Evolutionary conservation across 163 green algal genomes (phyloP).

Genomic region (Scenedesmus sp.): DNA sequence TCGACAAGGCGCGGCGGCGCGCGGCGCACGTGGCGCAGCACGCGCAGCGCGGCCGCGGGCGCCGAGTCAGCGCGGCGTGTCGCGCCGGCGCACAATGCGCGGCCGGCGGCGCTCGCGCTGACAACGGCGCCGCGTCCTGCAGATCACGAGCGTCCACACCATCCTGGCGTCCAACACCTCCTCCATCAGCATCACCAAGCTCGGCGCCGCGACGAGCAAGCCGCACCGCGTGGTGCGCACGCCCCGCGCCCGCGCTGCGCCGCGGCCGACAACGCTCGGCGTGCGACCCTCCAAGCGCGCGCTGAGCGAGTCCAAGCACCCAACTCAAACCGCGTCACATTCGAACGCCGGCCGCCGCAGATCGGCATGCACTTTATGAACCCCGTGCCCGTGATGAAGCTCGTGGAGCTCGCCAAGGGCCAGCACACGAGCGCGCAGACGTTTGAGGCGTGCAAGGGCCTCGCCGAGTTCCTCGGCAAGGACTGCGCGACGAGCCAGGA

Average conservation of each 20-base stretch:
- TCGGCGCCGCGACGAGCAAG: conserved; percentile 79
- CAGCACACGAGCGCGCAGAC: conserved; percentile 77
- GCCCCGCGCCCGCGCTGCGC: too few relatives aligned
- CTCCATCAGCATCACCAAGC: conserved; percentile 92
- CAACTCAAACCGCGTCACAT: too few relatives aligned
- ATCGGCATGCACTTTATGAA: conserved; percentile 94
- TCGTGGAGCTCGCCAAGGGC: conserved; percentile 87
- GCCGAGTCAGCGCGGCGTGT: too few relatives aligned
- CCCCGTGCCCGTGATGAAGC: conserved; percentile 76
- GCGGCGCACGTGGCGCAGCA: not conserved
- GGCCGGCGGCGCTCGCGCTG: too few relatives aligned
- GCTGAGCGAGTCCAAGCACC: too few relatives aligned
- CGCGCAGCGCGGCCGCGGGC: too few relatives aligned
- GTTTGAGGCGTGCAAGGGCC: conserved; percentile 58
- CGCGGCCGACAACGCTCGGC: too few relatives aligned
- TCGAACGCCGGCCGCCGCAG: conserved; percentile 28
- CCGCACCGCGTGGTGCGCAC: conserved; percentile 72
- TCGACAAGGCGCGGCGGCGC: conserved; percentile 67
- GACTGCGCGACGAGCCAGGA: conserved; percentile 71
- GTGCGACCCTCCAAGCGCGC: too few relatives aligned
- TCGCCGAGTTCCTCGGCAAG: conserved; percentile 83
- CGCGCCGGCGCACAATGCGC: too few relatives aligned
- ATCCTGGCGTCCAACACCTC: conserved; percentile 93
- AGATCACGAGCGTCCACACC: conserved; percentile 66
- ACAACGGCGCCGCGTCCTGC: too few relatives aligned